Percentiles rank a stretch among this genome's conserved stretches.
Evolutionary conservation across 345 rosid genomes (phyloP).

Genomic region (Eutrema heterophyllum): DNA sequence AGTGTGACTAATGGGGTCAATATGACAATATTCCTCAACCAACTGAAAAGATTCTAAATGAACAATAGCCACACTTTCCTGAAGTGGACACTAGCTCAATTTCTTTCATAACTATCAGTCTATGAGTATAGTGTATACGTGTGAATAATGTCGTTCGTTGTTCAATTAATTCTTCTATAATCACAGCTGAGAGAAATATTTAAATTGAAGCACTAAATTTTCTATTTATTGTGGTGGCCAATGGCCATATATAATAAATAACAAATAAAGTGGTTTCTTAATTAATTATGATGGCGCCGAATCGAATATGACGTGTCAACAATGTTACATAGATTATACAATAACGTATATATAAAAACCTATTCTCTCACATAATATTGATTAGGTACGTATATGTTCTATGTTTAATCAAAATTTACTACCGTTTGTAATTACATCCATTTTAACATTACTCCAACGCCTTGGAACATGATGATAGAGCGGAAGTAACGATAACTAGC

Average conservation of each 20-base stretch:
- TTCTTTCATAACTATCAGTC: background rate
- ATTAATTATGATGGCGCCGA: conserved; percentile 27
- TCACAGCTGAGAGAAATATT: background rate
- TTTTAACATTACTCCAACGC: background rate
- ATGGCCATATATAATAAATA: conserved; percentile 3
- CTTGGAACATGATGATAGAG: background rate
- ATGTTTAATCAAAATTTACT: conserved; percentile 11
- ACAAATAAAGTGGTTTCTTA: conserved; percentile 2
- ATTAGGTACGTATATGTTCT: conserved; percentile 20
- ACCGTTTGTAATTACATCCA: conserved; percentile 3
- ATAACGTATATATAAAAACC: background rate
- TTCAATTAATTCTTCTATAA: conserved; percentile 12
- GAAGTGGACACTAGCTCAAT: conserved; percentile 25
- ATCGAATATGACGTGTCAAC: conserved; percentile 27
- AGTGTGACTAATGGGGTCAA: conserved; percentile 23
- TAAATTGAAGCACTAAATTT: background rate
- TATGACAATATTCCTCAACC: conserved; percentile 29
- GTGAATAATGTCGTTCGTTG: conserved; percentile 12
- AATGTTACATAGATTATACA: background rate
- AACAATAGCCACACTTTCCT: conserved; percentile 26
- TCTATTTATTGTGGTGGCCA: conserved; percentile 23
- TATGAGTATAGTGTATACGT: background rate
- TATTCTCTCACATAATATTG: background rate
- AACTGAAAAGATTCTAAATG: conserved; percentile 21
- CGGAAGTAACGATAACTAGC: no score